Evolutionary conservation across 805 yeast species (phyloP).

Genomic region (Lachancea lanzarotensis): DNA sequence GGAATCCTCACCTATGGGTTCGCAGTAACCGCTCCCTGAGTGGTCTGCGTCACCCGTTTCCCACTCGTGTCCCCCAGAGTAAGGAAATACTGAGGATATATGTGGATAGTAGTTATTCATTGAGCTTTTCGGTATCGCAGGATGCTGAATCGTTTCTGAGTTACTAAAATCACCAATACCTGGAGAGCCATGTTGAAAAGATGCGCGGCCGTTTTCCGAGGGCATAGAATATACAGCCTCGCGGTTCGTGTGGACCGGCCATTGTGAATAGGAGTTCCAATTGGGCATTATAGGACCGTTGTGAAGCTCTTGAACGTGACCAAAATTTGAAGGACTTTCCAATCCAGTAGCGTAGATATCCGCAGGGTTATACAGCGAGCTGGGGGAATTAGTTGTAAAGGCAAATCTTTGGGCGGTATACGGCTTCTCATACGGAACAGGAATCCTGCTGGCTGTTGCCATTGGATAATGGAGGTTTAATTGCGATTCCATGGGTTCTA

Average conservation of each 20-base stretch:
- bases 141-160: not conserved
- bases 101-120: not conserved
- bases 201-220: not conserved
- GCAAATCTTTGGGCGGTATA: not conserved
- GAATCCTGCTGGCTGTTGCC: slow-evolving; percentile 7
- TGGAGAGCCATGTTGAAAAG: not conserved
- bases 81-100: not conserved
- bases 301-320: not conserved
- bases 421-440: not conserved
- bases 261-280: not conserved
- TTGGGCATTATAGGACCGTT: not conserved
- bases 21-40: no score
- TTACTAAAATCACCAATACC: not conserved
- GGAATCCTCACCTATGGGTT: no score
- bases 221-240: not conserved
- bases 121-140: not conserved
- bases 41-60: not conserved
- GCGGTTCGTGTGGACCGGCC: not conserved
- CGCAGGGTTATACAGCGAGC: slow-evolving; percentile 3
- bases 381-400: slow-evolving; percentile 2
- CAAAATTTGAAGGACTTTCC: not conserved
- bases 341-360: slow-evolving; percentile 6
- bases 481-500: slow-evolving; percentile 3
- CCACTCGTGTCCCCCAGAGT: not conserved
- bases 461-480: slow-evolving; percentile 7